Percentiles rank a stretch among this genome's conserved stretches.
phyloP scores from a whole-genome alignment of 306 rosid genomes.

The Casuarina cunninghamiana region DNA sequence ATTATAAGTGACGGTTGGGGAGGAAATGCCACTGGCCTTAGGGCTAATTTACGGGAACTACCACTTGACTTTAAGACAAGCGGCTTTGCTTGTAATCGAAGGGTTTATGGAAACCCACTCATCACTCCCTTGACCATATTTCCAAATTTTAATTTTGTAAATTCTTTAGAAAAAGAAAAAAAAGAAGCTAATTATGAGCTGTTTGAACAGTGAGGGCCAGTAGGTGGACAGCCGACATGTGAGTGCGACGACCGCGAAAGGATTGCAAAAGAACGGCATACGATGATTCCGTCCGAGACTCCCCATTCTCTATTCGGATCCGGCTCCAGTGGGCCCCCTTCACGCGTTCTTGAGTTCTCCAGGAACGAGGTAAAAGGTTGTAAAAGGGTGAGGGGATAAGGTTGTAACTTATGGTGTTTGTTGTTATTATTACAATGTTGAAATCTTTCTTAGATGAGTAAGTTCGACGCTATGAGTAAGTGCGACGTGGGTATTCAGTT shows the following conservation, averaged over 20 bases:
- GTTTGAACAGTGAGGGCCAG: conserved; percentile 17
- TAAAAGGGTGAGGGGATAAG: no score
- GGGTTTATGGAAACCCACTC: conserved; percentile 30
- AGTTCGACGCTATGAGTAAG: no score
- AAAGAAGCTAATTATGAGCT: conserved; percentile 6
- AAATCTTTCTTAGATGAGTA: no score
- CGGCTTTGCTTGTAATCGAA: conserved; percentile 34
- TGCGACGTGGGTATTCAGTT: no score
- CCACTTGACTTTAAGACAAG: conserved; percentile 49
- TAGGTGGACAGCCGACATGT: conserved; percentile 32
- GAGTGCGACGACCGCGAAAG: conserved; percentile 1
- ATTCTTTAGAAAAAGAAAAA: not conserved
- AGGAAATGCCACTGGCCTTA: conserved; percentile 29
- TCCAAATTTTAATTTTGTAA: not conserved
- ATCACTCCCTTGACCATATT: conserved; percentile 18
- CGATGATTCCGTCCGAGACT: not conserved
- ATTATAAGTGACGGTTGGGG: conserved; percentile 28
- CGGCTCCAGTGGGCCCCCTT: not conserved
- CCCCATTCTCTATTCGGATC: not conserved
- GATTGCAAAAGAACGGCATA: not conserved
- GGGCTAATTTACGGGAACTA: conserved; percentile 35
- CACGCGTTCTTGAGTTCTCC: not conserved
- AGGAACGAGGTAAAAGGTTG: no score
- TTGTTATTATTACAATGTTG: no score
- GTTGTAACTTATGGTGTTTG: no score